Percentiles rank a stretch among this genome's conserved stretches.
These are phyloP conservation scores for Neurospora sp. DNA, from an alignment of 495 filamentous ascomycete species.

Conservation along the genomic window DNA sequence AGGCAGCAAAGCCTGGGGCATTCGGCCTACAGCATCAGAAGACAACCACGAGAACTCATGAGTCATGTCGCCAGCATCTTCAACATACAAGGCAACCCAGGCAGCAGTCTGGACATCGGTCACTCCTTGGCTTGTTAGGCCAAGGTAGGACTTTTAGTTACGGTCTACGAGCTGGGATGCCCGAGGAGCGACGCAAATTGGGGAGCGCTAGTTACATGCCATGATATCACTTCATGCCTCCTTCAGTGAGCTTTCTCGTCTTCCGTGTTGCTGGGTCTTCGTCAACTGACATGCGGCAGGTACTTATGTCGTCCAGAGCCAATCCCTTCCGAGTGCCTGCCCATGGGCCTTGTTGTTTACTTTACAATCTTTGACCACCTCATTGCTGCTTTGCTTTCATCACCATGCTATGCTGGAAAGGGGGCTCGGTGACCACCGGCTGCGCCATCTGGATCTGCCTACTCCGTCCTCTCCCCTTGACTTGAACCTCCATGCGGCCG, in stretches of 20 bases:
- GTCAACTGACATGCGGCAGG: not conserved
- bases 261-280: not conserved
- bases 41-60: not conserved
- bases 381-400: not conserved
- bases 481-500: not conserved
- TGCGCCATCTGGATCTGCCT: not conserved
- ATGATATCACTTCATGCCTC: not conserved
- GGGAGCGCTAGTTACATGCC: not conserved
- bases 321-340: not conserved
- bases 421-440: not conserved
- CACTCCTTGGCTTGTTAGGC: not conserved
- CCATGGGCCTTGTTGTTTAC: not conserved
- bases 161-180: not conserved
- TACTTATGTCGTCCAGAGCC: not conserved
- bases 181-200: not conserved
- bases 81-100: not conserved
- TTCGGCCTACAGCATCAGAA: not conserved
- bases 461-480: not conserved
- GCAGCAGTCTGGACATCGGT: not conserved
- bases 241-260: not conserved
- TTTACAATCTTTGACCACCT: not conserved
- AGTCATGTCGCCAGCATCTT: not conserved
- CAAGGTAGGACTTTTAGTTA: not conserved
- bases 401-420: not conserved
- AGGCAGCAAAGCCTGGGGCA: not conserved